Evolutionary conservation across 805 yeast genomes (phyloP).

Genomic region (Yamadazyma ubonensis): DNA sequence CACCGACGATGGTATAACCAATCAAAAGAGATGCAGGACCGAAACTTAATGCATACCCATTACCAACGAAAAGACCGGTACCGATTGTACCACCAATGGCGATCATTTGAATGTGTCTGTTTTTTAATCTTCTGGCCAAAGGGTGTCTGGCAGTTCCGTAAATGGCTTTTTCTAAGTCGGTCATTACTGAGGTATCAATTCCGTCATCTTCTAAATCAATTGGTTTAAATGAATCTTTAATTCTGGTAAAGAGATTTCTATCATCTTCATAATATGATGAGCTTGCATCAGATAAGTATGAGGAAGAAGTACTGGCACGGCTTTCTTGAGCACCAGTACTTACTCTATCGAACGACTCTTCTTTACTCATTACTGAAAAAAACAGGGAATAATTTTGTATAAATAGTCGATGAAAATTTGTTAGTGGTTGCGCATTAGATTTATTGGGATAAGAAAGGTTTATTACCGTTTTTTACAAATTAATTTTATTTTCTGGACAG

Average conservation of each 20-base stretch:
- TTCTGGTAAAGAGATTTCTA: constrained; percentile 8
- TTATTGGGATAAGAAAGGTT: too few species aligned
- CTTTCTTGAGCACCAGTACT: neutral
- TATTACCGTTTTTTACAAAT: too few species aligned
- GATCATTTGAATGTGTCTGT: constrained; percentile 58
- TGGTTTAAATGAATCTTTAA: constrained; percentile 39
- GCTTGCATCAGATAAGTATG: neutral
- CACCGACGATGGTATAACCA: constrained; percentile 57
- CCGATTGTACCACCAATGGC: constrained; percentile 70
- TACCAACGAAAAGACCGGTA: constrained; percentile 54
- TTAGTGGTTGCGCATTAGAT: too few species aligned
- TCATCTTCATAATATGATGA: constrained; percentile 1
- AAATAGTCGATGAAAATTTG: constrained; percentile 1
- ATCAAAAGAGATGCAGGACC: constrained; percentile 47
- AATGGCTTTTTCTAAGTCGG: constrained; percentile 38
- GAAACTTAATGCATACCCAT: constrained; percentile 43
- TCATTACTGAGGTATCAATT: constrained; percentile 40
- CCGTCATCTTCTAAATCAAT: constrained; percentile 38
- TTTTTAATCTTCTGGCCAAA: constrained; percentile 43
- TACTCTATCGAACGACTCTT: constrained; percentile 5
- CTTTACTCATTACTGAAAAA: constrained; percentile 3
- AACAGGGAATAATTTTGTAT: neutral
- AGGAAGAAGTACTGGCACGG: constrained; percentile 2
- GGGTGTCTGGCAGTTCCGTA: constrained; percentile 44
- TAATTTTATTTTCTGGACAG: neutral